Conservation (phyloP, 2,329 filamentous ascomycete genomes). For the Stachybotrys chartarum region DNA sequence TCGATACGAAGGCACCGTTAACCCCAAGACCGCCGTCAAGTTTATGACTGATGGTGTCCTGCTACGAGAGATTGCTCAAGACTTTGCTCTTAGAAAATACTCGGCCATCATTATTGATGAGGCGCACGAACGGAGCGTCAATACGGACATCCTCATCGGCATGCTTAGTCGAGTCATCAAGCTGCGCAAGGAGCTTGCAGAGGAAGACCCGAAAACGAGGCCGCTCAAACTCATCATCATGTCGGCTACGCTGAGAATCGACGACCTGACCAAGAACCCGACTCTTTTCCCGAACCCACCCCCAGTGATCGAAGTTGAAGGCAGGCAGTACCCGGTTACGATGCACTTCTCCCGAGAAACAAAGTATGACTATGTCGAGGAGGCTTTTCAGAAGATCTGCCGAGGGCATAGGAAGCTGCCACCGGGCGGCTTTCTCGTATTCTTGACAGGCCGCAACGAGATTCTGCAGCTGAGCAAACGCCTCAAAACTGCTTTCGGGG, state of each 20-base stretch:
- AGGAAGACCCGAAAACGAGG: slow-evolving; percentile 62
- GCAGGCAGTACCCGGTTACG: slow-evolving; percentile 84
- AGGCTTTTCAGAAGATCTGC: slow-evolving; percentile 80
- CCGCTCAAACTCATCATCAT: slow-evolving; percentile 94
- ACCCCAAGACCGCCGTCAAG: slow-evolving; percentile 80
- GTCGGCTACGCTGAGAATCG: slow-evolving; percentile 89
- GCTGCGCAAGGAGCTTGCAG: slow-evolving; percentile 65
- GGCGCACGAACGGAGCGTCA: slow-evolving; percentile 93
- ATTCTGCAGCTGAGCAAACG: slow-evolving; percentile 77
- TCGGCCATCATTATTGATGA: slow-evolving; percentile 94
- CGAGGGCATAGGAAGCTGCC: slow-evolving; percentile 86
- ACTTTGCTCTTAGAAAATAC: slow-evolving; percentile 83
- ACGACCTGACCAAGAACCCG: slow-evolving; percentile 81
- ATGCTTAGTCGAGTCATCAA: slow-evolving; percentile 93
- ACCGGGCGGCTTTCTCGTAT: slow-evolving; percentile 84
- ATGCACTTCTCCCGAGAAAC: slow-evolving; percentile 83
- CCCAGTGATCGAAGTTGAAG: slow-evolving; percentile 82
- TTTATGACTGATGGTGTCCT: slow-evolving; percentile 99
- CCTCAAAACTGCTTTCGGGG: slow-evolving; percentile 60
- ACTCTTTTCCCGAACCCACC: slow-evolving; percentile 72
- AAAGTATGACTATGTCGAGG: slow-evolving; percentile 80
- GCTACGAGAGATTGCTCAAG: slow-evolving; percentile 81
- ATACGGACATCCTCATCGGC: slow-evolving; percentile 96
- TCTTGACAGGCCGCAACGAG: slow-evolving; percentile 89
- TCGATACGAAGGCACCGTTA: slow-evolving; percentile 81